Percentiles rank a stretch among this genome's conserved stretches.
Evolutionary conservation across 2,329 filamentous ascomycete genomes (phyloP).

Genomic region (Nigrospora oryzae): DNA sequence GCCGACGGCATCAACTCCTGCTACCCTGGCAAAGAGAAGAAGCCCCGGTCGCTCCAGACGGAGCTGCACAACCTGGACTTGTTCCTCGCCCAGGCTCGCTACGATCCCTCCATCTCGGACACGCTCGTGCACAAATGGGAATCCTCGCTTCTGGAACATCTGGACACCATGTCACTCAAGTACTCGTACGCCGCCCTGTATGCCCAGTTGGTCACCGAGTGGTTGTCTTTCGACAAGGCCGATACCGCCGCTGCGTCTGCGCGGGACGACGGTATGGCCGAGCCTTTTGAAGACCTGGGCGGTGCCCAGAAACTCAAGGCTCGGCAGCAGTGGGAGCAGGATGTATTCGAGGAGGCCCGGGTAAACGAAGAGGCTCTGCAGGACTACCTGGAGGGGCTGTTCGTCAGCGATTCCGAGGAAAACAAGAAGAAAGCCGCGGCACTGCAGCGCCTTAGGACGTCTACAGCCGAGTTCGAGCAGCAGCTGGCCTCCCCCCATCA

Average conservation of each 20-base stretch:
- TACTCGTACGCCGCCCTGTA: constrained; percentile 36
- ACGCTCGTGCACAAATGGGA: constrained; percentile 25
- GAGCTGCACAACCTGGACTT: constrained; percentile 29
- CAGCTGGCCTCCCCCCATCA: constrained; percentile 18
- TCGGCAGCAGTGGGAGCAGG: constrained; percentile 32
- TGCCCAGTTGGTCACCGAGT: constrained; percentile 37
- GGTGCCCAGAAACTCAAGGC: constrained; percentile 31
- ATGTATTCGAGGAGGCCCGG: constrained; percentile 29
- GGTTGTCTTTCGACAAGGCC: constrained; percentile 25
- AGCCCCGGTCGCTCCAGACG: constrained; percentile 17
- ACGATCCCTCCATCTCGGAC: constrained; percentile 30
- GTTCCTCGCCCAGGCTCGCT: constrained; percentile 29
- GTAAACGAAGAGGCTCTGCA: constrained; percentile 28
- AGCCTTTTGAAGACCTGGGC: constrained; percentile 31
- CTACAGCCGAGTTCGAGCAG: constrained; percentile 22
- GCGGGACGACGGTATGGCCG: constrained; percentile 17
- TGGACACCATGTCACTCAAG: constrained; percentile 31
- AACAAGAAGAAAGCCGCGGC: constrained; percentile 15
- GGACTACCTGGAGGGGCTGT: constrained; percentile 30
- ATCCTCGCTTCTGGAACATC: constrained; percentile 23
- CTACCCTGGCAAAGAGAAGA: constrained; percentile 22
- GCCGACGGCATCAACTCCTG: constrained; percentile 25
- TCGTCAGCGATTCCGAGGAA: constrained; percentile 19
- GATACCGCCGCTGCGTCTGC: constrained; percentile 7
- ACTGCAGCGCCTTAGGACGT: constrained; percentile 11